phyloP scores from a whole-genome alignment of 1,139 yeast genomes.

The Eremothecium coryli region DNA sequence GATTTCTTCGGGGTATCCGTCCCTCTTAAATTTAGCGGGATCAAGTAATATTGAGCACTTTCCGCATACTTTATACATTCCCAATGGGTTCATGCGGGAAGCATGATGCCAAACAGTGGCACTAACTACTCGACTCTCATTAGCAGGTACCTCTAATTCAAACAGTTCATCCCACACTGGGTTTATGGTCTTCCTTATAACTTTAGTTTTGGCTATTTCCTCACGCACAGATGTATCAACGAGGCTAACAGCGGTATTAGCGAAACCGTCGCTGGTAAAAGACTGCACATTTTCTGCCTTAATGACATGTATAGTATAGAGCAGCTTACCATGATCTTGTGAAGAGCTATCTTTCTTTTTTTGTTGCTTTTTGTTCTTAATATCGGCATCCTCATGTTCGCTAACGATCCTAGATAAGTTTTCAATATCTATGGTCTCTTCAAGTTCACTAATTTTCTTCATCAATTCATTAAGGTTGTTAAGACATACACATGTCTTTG shows the following conservation, averaged over 20 bases:
- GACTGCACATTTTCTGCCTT: constrained; percentile 64
- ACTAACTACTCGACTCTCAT: constrained; percentile 36
- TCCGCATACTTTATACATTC: constrained; percentile 63
- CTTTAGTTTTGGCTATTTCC: constrained; percentile 64
- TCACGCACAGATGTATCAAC: constrained; percentile 50
- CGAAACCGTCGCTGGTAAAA: constrained; percentile 41
- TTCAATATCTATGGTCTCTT: constrained; percentile 55
- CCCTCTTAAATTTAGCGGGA: constrained; percentile 55
- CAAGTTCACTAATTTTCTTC: constrained; percentile 49
- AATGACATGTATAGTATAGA: constrained; percentile 57
- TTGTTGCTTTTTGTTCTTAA: constrained; percentile 31
- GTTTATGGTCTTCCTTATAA: constrained; percentile 49
- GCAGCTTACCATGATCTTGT: no score
- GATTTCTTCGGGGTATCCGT: constrained; percentile 58
- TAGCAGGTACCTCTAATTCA: constrained; percentile 42
- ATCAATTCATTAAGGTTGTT: constrained; percentile 62
- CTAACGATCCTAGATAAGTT: constrained; percentile 41
- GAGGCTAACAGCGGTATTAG: constrained; percentile 62
- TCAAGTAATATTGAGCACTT: constrained; percentile 55
- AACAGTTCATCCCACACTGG: constrained; percentile 91
- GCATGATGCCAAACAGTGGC: constrained; percentile 71
- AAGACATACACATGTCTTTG: constrained; percentile 63
- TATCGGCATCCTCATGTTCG: constrained; percentile 27
- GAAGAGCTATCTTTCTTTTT: constrained; percentile 22
- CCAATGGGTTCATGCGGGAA: constrained; percentile 28